A percentile compares a stretch with the other conserved stretches of the same genome.
phyloP scores from a whole-genome alignment of 2,329 filamentous ascomycete genomes.

The Neopestalotiopsis rosae region DNA sequence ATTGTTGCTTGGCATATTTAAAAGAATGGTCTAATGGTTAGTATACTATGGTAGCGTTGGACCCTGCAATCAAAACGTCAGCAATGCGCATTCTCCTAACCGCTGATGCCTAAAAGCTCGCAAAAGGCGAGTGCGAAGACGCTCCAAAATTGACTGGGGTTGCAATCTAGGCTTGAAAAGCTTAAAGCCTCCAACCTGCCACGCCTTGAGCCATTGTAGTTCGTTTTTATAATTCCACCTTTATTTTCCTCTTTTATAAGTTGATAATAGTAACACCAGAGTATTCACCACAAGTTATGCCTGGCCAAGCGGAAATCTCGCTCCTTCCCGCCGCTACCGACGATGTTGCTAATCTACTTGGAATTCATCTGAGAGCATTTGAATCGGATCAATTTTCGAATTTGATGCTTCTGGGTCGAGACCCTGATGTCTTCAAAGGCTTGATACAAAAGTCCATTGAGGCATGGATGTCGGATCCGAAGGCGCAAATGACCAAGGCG shows the following conservation, averaged over 20 bases:
- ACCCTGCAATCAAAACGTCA: too few relatives aligned
- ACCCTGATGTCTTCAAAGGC: neutral
- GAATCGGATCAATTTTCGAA: constrained; percentile 16
- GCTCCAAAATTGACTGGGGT: neutral
- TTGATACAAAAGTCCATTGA: constrained; percentile 8
- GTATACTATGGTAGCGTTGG: too few relatives aligned
- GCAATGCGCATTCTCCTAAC: neutral
- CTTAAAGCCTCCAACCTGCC: neutral
- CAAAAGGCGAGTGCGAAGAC: too few relatives aligned
- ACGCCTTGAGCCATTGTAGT: too few relatives aligned
- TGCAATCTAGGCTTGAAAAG: neutral
- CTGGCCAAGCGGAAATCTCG: neutral
- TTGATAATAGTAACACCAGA: neutral
- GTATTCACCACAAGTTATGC: neutral
- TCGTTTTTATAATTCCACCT: neutral
- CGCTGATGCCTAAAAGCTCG: neutral
- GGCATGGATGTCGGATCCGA: constrained; percentile 9
- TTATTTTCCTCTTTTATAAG: neutral
- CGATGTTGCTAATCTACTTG: neutral
- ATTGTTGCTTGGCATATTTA: too few relatives aligned
- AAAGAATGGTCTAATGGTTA: too few relatives aligned
- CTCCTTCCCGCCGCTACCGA: neutral
- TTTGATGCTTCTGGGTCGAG: constrained; percentile 9
- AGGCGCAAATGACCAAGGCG: constrained; percentile 2
- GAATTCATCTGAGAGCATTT: constrained; percentile 12